Evolutionary conservation across 768 basidiomycete species (phyloP), one percentile per base, ranked within the genome.

Genomic region (Clitopilus passeckerianus): DNA sequence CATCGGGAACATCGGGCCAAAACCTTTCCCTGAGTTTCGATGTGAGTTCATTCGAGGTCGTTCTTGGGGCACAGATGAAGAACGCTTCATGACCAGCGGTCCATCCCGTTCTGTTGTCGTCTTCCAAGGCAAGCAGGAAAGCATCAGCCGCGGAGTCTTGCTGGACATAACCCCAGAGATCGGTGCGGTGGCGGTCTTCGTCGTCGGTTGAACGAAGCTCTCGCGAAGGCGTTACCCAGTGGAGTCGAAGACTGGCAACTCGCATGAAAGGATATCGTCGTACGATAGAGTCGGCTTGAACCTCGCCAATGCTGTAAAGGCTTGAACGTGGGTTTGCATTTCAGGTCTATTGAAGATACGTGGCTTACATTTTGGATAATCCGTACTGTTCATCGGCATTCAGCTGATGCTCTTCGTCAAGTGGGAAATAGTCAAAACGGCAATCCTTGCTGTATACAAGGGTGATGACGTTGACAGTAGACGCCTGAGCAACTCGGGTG

Each of bases 121-220:
- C 53, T 56, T 79, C 74, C 6, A 90, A 66, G 0, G 86, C 86
- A 20, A 83, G 74, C 6, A 90, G 66, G 67, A 88, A 88, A 0
- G 89, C 87, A n/a, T 83, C 77, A 10, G 88, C 86, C 3, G 70
- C 80, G 2, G 86, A 81, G 66, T 86, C 85, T 65, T 85, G 76
- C 54, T 87, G 85, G 16, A 85, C 80, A 62, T 86, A 93, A 12
- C 83, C 79, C 86, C 88, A 91, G 20, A 91, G 74, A 60, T 85
- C 81, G 15, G 79, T 75, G 66, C 71, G 78, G 16, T 70, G 66
- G 8, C 68, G 64, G 1, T 61, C 62, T 16, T 68, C 43, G 59
- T 75, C 69, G 23, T 64, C 59, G 15, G 60, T 59, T 6, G 64
- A 65, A 1, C 76, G 80, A 7, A 55, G 33, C 10, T 68, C 57